Conservation (phyloP, 306 rosid genomes). For the Lathyrus sativus region DNA sequence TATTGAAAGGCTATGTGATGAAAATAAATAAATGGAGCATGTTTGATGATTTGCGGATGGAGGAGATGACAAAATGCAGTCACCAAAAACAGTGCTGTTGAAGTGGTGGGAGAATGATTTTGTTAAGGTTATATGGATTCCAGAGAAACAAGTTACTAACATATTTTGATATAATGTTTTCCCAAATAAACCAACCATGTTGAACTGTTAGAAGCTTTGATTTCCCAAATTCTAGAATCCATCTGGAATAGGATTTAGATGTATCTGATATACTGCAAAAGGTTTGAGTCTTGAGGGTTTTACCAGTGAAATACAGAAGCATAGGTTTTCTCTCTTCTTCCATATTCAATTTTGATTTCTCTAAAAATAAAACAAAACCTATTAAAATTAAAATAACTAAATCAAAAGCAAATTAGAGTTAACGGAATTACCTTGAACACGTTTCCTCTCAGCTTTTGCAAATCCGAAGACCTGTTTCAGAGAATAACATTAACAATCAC, state of each 20-base stretch:
- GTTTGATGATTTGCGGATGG: not conserved
- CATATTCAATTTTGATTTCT: not conserved
- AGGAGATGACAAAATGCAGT: not conserved
- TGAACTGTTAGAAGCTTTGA: not conserved
- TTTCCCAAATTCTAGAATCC: not conserved
- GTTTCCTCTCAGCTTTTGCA: too few species aligned
- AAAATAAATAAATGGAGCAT: conserved; percentile 1
- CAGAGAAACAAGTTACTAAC: conserved; percentile 12
- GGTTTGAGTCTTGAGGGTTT: not conserved
- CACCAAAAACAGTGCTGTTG: not conserved
- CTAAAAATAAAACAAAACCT: too few species aligned
- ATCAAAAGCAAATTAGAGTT: too few species aligned
- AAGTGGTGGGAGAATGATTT: conserved; percentile 1
- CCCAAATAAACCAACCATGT: conserved; percentile 13
- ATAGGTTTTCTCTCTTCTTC: not conserved
- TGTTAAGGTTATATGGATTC: not conserved
- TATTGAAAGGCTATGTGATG: not conserved
- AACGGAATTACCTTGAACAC: too few species aligned
- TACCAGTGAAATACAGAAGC: not conserved
- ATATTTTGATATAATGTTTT: not conserved
- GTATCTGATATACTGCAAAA: not conserved
- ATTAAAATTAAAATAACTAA: too few species aligned
- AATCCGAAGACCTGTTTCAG: too few species aligned
- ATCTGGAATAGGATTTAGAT: not conserved
- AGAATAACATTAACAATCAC: too few species aligned